These are phyloP conservation scores for Ustilago curta DNA, from an alignment of 1,284 basidiomycete genomes.

Conservation along the genomic window DNA sequence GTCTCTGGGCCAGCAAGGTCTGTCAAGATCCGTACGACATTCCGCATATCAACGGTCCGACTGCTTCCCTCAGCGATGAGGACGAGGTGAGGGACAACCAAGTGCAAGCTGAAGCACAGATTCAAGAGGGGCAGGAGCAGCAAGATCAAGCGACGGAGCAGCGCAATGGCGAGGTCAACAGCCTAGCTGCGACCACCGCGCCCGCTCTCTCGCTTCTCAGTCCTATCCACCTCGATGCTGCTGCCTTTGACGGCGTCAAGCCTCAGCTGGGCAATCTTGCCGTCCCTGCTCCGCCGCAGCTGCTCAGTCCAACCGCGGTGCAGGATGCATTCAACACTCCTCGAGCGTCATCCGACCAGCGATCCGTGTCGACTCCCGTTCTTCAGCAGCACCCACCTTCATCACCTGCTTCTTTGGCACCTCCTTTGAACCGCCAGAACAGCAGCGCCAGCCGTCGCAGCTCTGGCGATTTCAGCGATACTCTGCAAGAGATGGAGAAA, in stretches of 20 bases:
- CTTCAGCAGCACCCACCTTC: conserved; percentile 23
- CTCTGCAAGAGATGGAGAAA: conserved; percentile 55
- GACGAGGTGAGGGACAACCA: neutral
- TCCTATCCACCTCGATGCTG: conserved; percentile 53
- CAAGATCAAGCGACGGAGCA: neutral
- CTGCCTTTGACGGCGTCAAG: conserved; percentile 37
- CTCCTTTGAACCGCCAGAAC: conserved; percentile 21
- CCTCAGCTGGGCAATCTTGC: conserved; percentile 41
- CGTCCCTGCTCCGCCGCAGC: conserved; percentile 24
- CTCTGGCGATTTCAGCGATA: conserved; percentile 48
- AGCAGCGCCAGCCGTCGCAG: conserved; percentile 41
- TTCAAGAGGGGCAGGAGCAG: neutral
- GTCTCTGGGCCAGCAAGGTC: conserved; percentile 40
- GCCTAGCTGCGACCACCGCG: conserved; percentile 10
- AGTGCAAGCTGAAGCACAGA: neutral
- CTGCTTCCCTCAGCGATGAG: conserved; percentile 10
- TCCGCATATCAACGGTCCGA: conserved; percentile 24
- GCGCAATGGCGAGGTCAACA: neutral
- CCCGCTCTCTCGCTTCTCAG: conserved; percentile 48
- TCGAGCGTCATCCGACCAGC: conserved; percentile 6
- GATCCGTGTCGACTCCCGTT: conserved; percentile 19
- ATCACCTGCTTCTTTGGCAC: conserved; percentile 33
- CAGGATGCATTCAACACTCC: conserved; percentile 29
- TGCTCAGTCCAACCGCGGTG: conserved; percentile 23
- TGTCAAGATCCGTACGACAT: conserved; percentile 20